Percentiles rank a stretch among this genome's conserved stretches.
phyloP scores from a whole-genome alignment of 495 filamentous ascomycete genomes.

The Terfezia boudieri region DNA sequence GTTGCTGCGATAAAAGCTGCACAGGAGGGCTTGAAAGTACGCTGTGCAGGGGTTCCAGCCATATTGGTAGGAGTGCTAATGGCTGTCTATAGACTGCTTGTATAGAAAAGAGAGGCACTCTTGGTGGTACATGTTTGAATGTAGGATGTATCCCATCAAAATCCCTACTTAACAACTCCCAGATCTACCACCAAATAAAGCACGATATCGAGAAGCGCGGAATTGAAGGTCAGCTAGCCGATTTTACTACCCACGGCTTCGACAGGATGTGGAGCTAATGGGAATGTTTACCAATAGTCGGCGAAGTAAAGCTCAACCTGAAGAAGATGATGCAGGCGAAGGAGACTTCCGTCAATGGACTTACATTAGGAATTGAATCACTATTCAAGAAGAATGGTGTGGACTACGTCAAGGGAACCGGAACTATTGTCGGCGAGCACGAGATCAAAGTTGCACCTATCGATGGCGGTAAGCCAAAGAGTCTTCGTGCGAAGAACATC shows the following conservation, averaged over 20 bases:
- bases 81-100: slow-evolving; percentile 49
- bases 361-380: slow-evolving; percentile 96
- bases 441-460: slow-evolving; percentile 73
- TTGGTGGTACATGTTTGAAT: slow-evolving; percentile 95
- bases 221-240: slow-evolving; percentile 36
- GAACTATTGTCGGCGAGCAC: slow-evolving; percentile 66
- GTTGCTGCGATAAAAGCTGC: slow-evolving; percentile 98
- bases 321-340: slow-evolving; percentile 95
- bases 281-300: slow-evolving; percentile 28
- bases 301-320: slow-evolving; percentile 89
- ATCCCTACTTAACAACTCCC: slow-evolving; percentile 97
- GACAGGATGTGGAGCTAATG: slow-evolving; percentile 1
- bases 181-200: slow-evolving; percentile 90
- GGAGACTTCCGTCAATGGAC: slow-evolving; percentile 62
- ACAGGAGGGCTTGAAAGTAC: slow-evolving; percentile 89
- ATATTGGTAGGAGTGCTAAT: background rate
- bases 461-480: slow-evolving; percentile 70
- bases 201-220: slow-evolving; percentile 95
- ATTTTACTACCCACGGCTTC: background rate
- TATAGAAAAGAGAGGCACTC: slow-evolving; percentile 90
- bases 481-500: slow-evolving; percentile 78
- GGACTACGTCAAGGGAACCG: slow-evolving; percentile 86
- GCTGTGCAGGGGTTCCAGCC: slow-evolving; percentile 5
- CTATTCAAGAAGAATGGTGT: slow-evolving; percentile 97
- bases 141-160: slow-evolving; percentile 99